Evolutionary conservation across 768 basidiomycete species (phyloP).

Genomic region (Boletus sp.): DNA sequence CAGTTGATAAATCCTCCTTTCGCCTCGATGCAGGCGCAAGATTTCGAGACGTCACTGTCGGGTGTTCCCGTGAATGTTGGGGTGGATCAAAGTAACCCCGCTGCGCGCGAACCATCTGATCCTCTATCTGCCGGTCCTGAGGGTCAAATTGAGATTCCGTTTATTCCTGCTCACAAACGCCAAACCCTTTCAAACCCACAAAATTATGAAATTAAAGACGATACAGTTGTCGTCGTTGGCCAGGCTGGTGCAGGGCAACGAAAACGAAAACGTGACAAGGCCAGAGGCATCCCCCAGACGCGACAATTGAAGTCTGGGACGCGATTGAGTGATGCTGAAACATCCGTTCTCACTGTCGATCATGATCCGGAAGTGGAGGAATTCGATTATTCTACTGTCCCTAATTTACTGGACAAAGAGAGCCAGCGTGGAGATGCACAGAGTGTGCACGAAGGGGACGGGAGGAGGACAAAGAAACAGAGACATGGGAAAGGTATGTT

Average conservation of each 20-base stretch:
- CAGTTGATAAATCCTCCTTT: conserved; percentile 3
- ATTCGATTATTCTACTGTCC: conserved; percentile 67
- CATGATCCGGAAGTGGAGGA: conserved; percentile 34
- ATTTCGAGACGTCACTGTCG: not conserved
- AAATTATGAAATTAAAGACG: conserved; percentile 39
- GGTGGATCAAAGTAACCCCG: not conserved
- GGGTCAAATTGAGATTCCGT: conserved; percentile 71
- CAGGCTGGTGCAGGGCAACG: conserved; percentile 61
- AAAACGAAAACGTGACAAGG: conserved; percentile 42
- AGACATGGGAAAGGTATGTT: conserved; percentile 42
- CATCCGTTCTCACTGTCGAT: conserved; percentile 3
- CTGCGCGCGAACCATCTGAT: conserved; percentile 2
- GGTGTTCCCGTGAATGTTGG: not conserved
- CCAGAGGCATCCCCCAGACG: conserved; percentile 3
- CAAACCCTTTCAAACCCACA: conserved; percentile 15
- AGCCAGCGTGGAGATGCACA: conserved; percentile 28
- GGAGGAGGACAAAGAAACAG: conserved; percentile 48
- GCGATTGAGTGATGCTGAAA: conserved; percentile 1
- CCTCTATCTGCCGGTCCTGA: conserved; percentile 29
- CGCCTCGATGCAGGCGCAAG: conserved; percentile 7
- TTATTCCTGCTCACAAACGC: conserved; percentile 66
- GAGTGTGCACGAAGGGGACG: conserved; percentile 26
- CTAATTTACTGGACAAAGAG: conserved; percentile 69
- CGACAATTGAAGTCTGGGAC: conserved; percentile 3
- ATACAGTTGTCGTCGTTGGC: conserved; percentile 71